Conservation (phyloP, 192 early-diverging fungal species). For the Coemansia sp. region DNA sequence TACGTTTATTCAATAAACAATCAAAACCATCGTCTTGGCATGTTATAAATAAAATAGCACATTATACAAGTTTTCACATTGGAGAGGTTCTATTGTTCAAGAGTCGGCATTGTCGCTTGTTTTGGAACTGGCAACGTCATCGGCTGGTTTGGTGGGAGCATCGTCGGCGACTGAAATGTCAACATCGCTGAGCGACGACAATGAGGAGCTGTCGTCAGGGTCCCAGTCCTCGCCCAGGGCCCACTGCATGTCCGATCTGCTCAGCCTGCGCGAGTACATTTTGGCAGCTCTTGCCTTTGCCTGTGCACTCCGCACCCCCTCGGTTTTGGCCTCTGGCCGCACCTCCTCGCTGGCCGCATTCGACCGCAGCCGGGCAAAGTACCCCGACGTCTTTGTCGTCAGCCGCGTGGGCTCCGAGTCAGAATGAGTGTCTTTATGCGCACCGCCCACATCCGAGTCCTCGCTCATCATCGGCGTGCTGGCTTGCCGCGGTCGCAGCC, state of each 20-base stretch:
- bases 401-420: slow-evolving; percentile 2
- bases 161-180: slow-evolving; percentile 18
- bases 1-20: background rate
- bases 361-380: slow-evolving; percentile 47
- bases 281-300: slow-evolving; percentile 37
- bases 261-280: slow-evolving; percentile 46
- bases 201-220: slow-evolving; percentile 40
- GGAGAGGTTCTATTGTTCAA: slow-evolving; percentile 2
- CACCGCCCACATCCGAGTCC: background rate
- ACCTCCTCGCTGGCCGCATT: slow-evolving; percentile 52
- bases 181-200: slow-evolving; percentile 39
- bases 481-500: slow-evolving; percentile 6
- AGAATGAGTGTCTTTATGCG: background rate
- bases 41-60: background rate
- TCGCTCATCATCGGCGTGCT: slow-evolving; percentile 4
- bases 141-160: background rate
- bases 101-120: background rate
- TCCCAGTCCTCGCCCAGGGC: slow-evolving; percentile 54
- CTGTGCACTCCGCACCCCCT: slow-evolving; percentile 37
- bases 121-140: slow-evolving; percentile 5
- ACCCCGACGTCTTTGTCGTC: slow-evolving; percentile 27
- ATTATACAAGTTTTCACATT: background rate
- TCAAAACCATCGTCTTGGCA: background rate
- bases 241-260: slow-evolving; percentile 53
- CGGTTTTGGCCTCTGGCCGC: slow-evolving; percentile 49